Evolutionary conservation across 148 eudicot genomes (phyloP).

Genomic region (Vaccinium corymbosum): DNA sequence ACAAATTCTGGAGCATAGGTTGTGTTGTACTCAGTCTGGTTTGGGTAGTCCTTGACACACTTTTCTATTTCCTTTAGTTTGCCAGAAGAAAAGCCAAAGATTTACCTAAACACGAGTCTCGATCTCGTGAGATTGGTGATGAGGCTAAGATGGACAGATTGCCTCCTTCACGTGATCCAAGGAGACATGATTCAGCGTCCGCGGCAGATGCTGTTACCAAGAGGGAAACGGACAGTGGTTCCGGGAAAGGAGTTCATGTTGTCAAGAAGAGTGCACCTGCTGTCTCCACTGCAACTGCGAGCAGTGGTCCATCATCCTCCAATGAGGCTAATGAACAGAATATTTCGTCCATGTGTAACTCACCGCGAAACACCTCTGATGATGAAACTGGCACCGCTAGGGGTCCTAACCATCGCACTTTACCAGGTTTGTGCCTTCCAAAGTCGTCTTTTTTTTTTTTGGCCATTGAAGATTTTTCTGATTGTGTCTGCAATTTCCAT

Average conservation of each 20-base stretch:
- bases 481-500: constrained; percentile 13
- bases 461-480: not conserved
- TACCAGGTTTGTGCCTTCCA: constrained; percentile 66
- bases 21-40: not conserved
- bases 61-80: constrained; percentile 29
- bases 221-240: constrained; percentile 45
- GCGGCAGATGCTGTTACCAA: constrained; percentile 40
- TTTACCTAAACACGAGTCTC: constrained; percentile 45
- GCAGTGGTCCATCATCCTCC: constrained; percentile 53
- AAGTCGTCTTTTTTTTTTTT: not conserved
- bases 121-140: constrained; percentile 48
- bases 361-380: constrained; percentile 50
- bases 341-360: constrained; percentile 35
- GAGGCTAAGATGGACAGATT: constrained; percentile 54
- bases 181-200: constrained; percentile 38
- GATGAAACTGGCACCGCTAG: constrained; percentile 44
- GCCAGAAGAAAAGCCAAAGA: constrained; percentile 72
- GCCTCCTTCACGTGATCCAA: constrained; percentile 47
- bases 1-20: constrained; percentile 3
- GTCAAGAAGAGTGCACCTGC: constrained; percentile 40
- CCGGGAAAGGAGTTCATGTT: constrained; percentile 28
- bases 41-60: constrained; percentile 1
- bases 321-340: constrained; percentile 45
- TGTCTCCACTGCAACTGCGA: constrained; percentile 35
- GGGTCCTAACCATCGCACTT: constrained; percentile 59